Percentiles rank a stretch among this genome's conserved stretches.
phyloP scores from a whole-genome alignment of 805 yeast species.

The Cephaloascus albidus region DNA sequence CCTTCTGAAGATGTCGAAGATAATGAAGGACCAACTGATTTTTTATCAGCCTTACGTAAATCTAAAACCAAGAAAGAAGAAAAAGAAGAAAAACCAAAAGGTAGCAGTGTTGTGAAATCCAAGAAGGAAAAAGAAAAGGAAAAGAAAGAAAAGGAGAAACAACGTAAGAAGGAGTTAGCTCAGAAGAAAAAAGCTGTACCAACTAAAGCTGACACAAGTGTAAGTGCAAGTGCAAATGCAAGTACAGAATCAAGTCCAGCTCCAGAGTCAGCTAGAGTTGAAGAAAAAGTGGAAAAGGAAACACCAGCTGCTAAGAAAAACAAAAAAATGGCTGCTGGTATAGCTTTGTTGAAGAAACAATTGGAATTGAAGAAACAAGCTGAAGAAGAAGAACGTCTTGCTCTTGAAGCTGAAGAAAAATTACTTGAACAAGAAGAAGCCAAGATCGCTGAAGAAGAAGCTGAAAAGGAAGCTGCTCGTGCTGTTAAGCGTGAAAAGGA shows the following conservation, averaged over 20 bases:
- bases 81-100: conserved; percentile 38
- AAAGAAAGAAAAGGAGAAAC: conserved; percentile 88
- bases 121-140: conserved; percentile 94
- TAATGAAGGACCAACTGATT: conserved; percentile 50
- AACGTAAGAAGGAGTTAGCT: conserved; percentile 83
- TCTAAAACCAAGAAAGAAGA: conserved; percentile 73
- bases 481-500: conserved; percentile 80
- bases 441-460: conserved; percentile 52
- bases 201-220: conserved; percentile 21
- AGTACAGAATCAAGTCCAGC: conserved; percentile 16
- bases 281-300: conserved; percentile 15
- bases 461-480: conserved; percentile 46
- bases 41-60: conserved; percentile 74
- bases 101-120: conserved; percentile 68
- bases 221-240: conserved; percentile 3
- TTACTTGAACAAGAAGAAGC: conserved; percentile 42
- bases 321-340: conserved; percentile 80
- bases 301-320: conserved; percentile 33
- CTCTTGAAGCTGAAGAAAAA: conserved; percentile 59
- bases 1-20: conserved; percentile 18
- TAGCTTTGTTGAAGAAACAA: conserved; percentile 87
- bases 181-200: conserved; percentile 67
- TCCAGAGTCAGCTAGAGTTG: conserved; percentile 26
- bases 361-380: conserved; percentile 79
- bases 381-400: conserved; percentile 73